These are phyloP conservation scores for Digitaria exilis DNA, from an alignment of 202 grass and related monocot species.

Conservation along the genomic window DNA sequence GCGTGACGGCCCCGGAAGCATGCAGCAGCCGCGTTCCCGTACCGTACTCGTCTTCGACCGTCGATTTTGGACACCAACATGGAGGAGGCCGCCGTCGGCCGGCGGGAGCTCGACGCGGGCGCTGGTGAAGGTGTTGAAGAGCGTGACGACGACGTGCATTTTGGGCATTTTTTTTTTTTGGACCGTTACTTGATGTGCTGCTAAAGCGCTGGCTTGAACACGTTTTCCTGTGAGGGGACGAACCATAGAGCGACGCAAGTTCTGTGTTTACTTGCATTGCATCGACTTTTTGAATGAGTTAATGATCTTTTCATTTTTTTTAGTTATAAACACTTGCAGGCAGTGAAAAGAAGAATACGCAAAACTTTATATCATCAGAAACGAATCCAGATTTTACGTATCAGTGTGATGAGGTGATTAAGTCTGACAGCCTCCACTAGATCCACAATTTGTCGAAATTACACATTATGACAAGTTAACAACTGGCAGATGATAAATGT, in stretches of 20 bases:
- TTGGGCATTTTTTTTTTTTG: background rate
- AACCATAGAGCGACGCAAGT: background rate
- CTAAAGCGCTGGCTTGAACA: background rate
- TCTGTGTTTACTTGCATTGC: background rate
- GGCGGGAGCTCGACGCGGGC: constrained; percentile 10
- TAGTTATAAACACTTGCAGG: background rate
- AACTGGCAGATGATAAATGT: background rate
- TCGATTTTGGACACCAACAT: background rate
- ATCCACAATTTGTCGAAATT: no score
- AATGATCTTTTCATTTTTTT: background rate
- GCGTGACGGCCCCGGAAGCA: background rate
- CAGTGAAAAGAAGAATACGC: no score
- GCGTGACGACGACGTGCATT: background rate
- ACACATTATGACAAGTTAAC: no score
- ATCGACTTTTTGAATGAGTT: background rate
- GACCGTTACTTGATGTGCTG: background rate
- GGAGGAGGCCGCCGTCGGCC: background rate
- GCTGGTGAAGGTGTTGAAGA: constrained; percentile 29
- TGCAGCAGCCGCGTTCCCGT: no score
- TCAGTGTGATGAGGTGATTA: no score
- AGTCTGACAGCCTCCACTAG: no score
- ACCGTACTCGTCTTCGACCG: background rate
- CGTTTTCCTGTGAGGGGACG: background rate
- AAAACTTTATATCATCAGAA: no score
- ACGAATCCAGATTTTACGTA: no score